Base-by-base conservation (phyloP, 2,329 filamentous ascomycete species). In the Malbranchea zuffiana region DNA sequence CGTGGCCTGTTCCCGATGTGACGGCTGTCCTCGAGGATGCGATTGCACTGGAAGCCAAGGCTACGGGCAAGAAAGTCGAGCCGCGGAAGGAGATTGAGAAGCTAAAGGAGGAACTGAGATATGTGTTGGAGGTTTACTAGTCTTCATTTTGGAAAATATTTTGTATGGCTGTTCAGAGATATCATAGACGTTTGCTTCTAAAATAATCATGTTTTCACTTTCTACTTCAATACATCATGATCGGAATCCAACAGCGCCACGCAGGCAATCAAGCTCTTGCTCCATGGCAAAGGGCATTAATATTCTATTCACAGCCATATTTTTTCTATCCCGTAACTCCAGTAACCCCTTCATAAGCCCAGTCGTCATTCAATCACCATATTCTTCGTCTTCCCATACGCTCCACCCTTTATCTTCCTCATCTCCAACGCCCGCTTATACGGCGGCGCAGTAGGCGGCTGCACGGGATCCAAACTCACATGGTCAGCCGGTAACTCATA, bases 1-100 rank as follows among this genome's bases (percentile, higher is more conserved):
- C 90, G 1, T 98, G 90, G 90, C 90, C 90, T 8, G 90, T 98
- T 38, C 90, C 90, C 5, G 90, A 98, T 64, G 88, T 98, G 36
- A 95, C 87, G 1, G 79, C 79, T 48, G 90, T 98, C 44, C 66
- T 98, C 41, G 79, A 93, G 72, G 90, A 98, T 70, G 88, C 88
- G 15, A 85, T 96, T 49, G 76, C 76, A 32, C 66, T 68, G 20
- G 81, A 94, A 54, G 83, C 79, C 31, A 78, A 75, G 69, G 62
- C 61, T 32, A 68, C 60, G 10, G 61, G 62, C 44, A 84, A 80
- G 68, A 95, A 88, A 77, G 72, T 92, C 26, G 86, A 94, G 55
- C 67, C 80, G 2, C 71, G 72, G 50, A 87, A 87, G 71, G 86
- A 92, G 71, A 96, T 98, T 67, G 92, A 98, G 70, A 80, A 81